Percentiles rank a stretch among this genome's conserved stretches.
Evolutionary conservation across 495 filamentous ascomycete genomes (phyloP).

Genomic region (Articulospora tetracladia): DNA sequence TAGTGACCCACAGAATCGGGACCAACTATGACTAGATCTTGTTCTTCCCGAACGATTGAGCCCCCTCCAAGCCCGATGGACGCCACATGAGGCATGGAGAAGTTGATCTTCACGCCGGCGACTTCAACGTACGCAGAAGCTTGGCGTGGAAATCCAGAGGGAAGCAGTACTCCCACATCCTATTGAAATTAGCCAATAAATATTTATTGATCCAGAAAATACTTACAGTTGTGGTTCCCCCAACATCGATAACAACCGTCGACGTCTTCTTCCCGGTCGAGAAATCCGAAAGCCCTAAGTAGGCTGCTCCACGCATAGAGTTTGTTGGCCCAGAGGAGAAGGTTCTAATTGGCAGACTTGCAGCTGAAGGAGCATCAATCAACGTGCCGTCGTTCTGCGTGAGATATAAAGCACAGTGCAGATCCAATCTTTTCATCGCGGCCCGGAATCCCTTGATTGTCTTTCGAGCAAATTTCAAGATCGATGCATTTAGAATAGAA

Average conservation of each 20-base stretch:
- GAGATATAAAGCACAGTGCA: slow-evolving; percentile 49
- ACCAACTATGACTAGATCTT: slow-evolving; percentile 37
- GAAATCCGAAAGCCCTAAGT: slow-evolving; percentile 27
- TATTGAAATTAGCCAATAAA: not conserved
- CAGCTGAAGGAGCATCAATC: slow-evolving; percentile 41
- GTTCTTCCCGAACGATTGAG: slow-evolving; percentile 39
- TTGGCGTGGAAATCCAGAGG: slow-evolving; percentile 42
- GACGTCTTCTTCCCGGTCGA: slow-evolving; percentile 30
- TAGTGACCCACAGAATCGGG: slow-evolving; percentile 54
- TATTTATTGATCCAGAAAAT: not conserved
- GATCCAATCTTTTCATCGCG: slow-evolving; percentile 39
- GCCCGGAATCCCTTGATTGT: slow-evolving; percentile 45
- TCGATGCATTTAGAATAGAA: slow-evolving; percentile 50
- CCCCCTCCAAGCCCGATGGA: slow-evolving; percentile 53
- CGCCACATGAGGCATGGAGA: slow-evolving; percentile 42
- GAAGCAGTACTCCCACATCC: slow-evolving; percentile 34
- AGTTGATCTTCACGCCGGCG: slow-evolving; percentile 44
- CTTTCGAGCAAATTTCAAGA: slow-evolving; percentile 43
- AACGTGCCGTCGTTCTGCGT: slow-evolving; percentile 56
- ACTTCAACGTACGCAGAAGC: slow-evolving; percentile 38
- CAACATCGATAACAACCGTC: slow-evolving; percentile 46
- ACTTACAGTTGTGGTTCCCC: slow-evolving; percentile 44
- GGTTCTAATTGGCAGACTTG: slow-evolving; percentile 47
- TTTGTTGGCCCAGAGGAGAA: slow-evolving; percentile 54
- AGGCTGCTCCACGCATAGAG: slow-evolving; percentile 53